These are phyloP conservation scores for Fomitopsis betulina DNA, from an alignment of 1,284 basidiomycete genomes.

Conservation along the genomic window DNA sequence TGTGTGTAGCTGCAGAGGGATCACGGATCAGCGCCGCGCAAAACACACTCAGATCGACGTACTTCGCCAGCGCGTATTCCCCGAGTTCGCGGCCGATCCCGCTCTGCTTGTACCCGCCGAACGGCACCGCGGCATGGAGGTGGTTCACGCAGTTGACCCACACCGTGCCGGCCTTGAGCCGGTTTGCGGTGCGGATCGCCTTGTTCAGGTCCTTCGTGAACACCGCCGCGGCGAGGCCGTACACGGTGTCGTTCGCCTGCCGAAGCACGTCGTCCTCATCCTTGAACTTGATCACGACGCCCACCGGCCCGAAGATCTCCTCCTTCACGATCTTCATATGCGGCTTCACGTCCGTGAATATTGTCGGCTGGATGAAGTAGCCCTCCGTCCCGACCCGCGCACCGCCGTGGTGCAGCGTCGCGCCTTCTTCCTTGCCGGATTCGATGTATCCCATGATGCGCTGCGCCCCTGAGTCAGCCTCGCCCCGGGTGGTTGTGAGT, in stretches of 20 bases:
- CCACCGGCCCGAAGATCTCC: slow-evolving; percentile 90
- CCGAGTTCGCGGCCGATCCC: slow-evolving; percentile 86
- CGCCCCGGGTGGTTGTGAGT: background rate
- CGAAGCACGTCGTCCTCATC: slow-evolving; percentile 60
- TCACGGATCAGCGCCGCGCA: slow-evolving; percentile 8
- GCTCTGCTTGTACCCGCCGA: slow-evolving; percentile 87
- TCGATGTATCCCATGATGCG: slow-evolving; percentile 89
- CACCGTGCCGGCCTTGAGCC: slow-evolving; percentile 79
- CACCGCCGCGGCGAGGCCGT: slow-evolving; percentile 80
- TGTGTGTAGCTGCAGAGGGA: slow-evolving; percentile 65
- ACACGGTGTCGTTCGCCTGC: slow-evolving; percentile 82
- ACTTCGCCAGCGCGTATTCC: slow-evolving; percentile 74
- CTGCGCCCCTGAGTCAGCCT: slow-evolving; percentile 26
- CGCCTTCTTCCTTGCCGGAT: slow-evolving; percentile 79
- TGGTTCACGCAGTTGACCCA: slow-evolving; percentile 80
- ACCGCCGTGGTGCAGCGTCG: slow-evolving; percentile 79
- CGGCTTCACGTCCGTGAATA: slow-evolving; percentile 77
- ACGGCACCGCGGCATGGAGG: slow-evolving; percentile 65
- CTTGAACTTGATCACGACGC: slow-evolving; percentile 70
- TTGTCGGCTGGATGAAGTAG: slow-evolving; percentile 79
- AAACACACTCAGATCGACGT: slow-evolving; percentile 22
- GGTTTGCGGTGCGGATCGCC: slow-evolving; percentile 72
- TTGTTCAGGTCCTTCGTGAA: slow-evolving; percentile 79
- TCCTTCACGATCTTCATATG: slow-evolving; percentile 88
- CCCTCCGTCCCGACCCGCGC: slow-evolving; percentile 69